A percentile compares a stretch with the other conserved stretches of the same genome.
Evolutionary conservation across 1,139 yeast genomes (phyloP).

Genomic region (Candida anutae): DNA sequence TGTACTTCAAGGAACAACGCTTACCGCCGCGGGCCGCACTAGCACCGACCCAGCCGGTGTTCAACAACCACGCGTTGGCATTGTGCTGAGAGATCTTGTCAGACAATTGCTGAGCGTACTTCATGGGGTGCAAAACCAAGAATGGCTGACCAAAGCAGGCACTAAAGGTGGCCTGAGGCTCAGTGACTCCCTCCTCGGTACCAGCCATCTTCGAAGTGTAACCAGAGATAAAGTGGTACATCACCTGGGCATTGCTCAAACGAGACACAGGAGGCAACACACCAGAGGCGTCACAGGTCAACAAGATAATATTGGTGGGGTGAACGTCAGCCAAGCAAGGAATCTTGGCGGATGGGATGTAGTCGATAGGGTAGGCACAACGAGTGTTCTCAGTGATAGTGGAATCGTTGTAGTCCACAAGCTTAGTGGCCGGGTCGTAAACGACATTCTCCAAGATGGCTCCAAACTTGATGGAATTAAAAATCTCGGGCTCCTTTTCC

Average conservation of each 20-base stretch:
- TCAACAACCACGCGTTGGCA: constrained; percentile 92
- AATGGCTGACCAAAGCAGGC: constrained; percentile 99
- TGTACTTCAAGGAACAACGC: constrained; percentile 96
- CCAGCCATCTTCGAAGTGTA: constrained; percentile 99
- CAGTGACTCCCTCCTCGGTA: constrained; percentile 98
- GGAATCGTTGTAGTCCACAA: constrained; percentile 78
- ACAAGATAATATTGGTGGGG: constrained; percentile 85
- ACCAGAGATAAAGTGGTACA: constrained; percentile 98
- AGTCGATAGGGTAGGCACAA: constrained; percentile 98
- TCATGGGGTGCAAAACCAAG: constrained; percentile 97
- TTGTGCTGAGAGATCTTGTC: constrained; percentile 86
- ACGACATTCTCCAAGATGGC: constrained; percentile 90
- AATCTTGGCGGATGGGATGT: constrained; percentile 90
- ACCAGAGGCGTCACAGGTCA: constrained; percentile 98
- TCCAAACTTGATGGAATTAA: constrained; percentile 90
- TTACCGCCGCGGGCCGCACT: constrained; percentile 90
- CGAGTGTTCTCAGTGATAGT: constrained; percentile 93
- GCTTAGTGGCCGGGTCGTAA: constrained; percentile 71
- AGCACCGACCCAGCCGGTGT: constrained; percentile 98
- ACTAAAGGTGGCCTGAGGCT: constrained; percentile 96
- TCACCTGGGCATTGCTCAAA: constrained; percentile 89
- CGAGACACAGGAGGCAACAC: constrained; percentile 96
- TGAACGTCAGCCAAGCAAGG: constrained; percentile 89
- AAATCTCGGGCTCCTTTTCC: constrained; percentile 97
- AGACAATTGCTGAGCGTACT: constrained; percentile 93